Evolutionary conservation across 2,329 filamentous ascomycete genomes (phyloP).

Genomic region (Cyphellophora europaea): DNA sequence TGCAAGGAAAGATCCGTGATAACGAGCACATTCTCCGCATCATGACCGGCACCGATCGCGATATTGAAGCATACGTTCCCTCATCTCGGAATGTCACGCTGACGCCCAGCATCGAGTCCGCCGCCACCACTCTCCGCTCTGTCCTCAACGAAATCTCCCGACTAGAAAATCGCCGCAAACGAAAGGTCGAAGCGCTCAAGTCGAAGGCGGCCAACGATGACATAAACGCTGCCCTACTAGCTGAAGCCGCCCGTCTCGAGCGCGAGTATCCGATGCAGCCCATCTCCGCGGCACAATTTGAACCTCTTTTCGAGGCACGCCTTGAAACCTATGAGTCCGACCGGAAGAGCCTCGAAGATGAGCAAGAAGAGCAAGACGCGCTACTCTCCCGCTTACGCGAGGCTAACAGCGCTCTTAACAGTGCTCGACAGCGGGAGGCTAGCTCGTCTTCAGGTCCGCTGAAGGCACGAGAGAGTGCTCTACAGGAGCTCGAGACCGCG

Average conservation of each 20-base stretch:
- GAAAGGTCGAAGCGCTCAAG: constrained; percentile 68
- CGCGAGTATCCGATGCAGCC: constrained; percentile 75
- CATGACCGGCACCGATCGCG: constrained; percentile 68
- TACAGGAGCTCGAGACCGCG: constrained; percentile 82
- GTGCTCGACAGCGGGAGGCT: constrained; percentile 58
- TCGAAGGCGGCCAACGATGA: constrained; percentile 80
- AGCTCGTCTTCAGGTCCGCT: constrained; percentile 31
- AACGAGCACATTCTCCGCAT: constrained; percentile 67
- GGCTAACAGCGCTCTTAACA: constrained; percentile 69
- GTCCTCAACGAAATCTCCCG: constrained; percentile 77
- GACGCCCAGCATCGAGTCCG: constrained; percentile 68
- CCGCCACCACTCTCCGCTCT: constrained; percentile 66
- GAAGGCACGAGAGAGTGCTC: constrained; percentile 70
- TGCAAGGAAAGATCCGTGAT: constrained; percentile 68
- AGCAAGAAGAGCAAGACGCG: constrained; percentile 66
- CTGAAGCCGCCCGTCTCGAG: constrained; percentile 76
- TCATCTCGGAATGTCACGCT: constrained; percentile 71
- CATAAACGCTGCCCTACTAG: constrained; percentile 70
- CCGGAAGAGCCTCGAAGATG: constrained; percentile 58
- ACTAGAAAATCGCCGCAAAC: constrained; percentile 69
- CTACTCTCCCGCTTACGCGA: constrained; percentile 60
- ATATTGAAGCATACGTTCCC: constrained; percentile 80
- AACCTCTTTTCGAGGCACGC: constrained; percentile 76
- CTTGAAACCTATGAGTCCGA: constrained; percentile 76
- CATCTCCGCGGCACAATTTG: constrained; percentile 83